Evolutionary conservation across 73 alveolate species (phyloP).

Genomic region (Stentor coeruleus): DNA sequence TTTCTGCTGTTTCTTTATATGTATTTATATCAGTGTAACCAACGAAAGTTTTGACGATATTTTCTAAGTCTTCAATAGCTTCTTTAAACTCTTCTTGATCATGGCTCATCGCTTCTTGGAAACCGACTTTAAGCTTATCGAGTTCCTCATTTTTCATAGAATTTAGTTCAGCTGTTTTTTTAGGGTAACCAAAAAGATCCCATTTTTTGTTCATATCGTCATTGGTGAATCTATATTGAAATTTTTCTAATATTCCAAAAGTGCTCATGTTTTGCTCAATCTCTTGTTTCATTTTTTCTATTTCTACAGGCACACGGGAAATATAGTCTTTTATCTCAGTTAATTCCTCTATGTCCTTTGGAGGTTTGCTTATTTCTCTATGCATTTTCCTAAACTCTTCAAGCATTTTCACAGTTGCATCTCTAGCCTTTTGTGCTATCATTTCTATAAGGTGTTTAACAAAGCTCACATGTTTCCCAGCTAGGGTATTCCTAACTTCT

Average conservation of each 20-base stretch:
- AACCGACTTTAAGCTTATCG: constrained; percentile 88
- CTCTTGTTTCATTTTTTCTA: constrained; percentile 84
- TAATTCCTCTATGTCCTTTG: constrained; percentile 90
- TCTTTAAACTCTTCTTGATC: constrained; percentile 92
- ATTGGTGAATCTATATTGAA: constrained; percentile 81
- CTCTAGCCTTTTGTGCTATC: constrained; percentile 90
- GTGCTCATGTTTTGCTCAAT: constrained; percentile 78
- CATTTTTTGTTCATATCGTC: constrained; percentile 89
- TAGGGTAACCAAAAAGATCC: constrained; percentile 94
- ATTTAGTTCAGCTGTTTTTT: constrained; percentile 76
- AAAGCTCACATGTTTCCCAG: constrained; percentile 84
- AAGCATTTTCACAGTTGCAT: constrained; percentile 73
- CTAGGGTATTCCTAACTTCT: constrained; percentile 86
- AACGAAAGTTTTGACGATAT: constrained; percentile 89
- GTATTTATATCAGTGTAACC: constrained; percentile 82
- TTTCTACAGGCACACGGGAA: constrained; percentile 84
- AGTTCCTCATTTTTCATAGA: constrained; percentile 79
- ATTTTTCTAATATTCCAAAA: constrained; percentile 91
- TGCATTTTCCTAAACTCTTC: constrained; percentile 92
- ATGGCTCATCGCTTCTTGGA: constrained; percentile 83
- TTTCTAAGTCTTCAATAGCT: constrained; percentile 80
- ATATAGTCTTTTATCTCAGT: constrained; percentile 90
- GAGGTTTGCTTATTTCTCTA: constrained; percentile 86
- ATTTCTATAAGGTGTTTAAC: constrained; percentile 89
- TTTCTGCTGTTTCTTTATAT: constrained; percentile 81